Conservation (phyloP, 2,329 filamentous ascomycete species). For the Cercospora sojina region DNA sequence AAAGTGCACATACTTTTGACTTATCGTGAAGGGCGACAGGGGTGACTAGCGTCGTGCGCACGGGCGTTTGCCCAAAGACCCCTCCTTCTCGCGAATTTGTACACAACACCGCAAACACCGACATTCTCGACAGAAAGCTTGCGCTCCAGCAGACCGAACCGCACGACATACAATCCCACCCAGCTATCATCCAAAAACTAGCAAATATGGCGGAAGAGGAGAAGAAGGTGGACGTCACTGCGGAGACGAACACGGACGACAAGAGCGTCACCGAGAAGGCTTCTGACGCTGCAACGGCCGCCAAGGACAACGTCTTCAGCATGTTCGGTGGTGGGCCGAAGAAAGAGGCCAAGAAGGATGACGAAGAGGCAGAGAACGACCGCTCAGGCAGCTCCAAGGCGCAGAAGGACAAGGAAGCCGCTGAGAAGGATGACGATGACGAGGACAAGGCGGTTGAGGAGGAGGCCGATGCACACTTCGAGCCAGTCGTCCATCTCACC, state of each 20-base stretch:
- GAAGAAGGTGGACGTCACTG: conserved; percentile 32
- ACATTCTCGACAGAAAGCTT: background rate
- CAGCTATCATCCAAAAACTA: background rate
- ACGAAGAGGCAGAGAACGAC: conserved; percentile 71
- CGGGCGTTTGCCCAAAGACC: conserved; percentile 4
- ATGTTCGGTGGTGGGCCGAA: conserved; percentile 98
- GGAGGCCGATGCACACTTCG: conserved; percentile 88
- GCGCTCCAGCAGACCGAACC: background rate
- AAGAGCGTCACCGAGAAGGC: conserved; percentile 42
- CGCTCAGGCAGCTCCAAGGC: conserved; percentile 75
- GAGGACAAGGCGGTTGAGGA: conserved; percentile 52
- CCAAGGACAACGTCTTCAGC: conserved; percentile 73
- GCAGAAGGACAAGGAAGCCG: conserved; percentile 63
- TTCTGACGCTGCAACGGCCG: conserved; percentile 40
- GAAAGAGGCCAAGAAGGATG: conserved; percentile 88
- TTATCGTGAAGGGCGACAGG: background rate
- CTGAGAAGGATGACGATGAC: conserved; percentile 38
- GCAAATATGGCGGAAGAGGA: conserved; percentile 35
- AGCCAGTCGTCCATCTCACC: conserved; percentile 92
- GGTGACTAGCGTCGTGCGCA: conserved; percentile 2
- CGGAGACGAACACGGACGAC: conserved; percentile 35
- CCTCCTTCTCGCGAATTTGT: conserved; percentile 10
- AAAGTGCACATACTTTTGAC: background rate
- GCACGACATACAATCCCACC: conserved; percentile 4
- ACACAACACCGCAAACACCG: conserved; percentile 1